Conservation (phyloP, 2,329 filamentous ascomycete species). For the Beauveria asiatica region DNA sequence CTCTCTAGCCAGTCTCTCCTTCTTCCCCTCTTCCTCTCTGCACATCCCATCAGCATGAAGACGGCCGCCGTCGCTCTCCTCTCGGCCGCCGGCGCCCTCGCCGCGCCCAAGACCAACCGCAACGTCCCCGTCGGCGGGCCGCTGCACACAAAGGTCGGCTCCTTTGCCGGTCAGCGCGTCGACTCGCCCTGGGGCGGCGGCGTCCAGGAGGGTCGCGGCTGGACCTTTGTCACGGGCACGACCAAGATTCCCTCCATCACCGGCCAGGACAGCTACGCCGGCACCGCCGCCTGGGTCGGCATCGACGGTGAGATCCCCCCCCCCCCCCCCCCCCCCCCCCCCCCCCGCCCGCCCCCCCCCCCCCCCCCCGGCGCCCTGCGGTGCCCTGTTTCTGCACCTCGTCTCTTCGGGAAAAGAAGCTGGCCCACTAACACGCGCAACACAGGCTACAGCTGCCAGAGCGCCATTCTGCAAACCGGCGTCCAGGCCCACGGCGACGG, state of each 20-base stretch:
- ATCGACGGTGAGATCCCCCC: slow-evolving; percentile 25
- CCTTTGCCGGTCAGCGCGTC: not conserved
- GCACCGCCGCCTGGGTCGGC: slow-evolving; percentile 31
- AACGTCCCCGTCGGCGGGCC: not conserved
- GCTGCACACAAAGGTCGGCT: not conserved
- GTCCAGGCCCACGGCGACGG: slow-evolving; percentile 28
- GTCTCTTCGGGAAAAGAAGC: no score
- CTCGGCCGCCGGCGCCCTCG: not conserved
- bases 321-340: not conserved
- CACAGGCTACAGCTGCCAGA: slow-evolving; percentile 24
- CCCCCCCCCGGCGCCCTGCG: not conserved
- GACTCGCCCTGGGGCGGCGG: not conserved
- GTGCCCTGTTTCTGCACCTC: no score
- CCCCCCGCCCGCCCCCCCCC: not conserved
- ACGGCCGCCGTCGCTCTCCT: not conserved
- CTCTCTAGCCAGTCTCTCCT: no score
- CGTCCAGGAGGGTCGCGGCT: slow-evolving; percentile 1
- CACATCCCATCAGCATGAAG: not conserved
- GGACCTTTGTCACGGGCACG: slow-evolving; percentile 1
- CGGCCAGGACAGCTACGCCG: not conserved
- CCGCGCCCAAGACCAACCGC: not conserved
- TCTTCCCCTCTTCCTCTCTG: not conserved
- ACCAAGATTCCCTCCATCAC: slow-evolving; percentile 3
- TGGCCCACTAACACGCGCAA: no score
- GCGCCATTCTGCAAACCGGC: slow-evolving; percentile 31